These are phyloP conservation scores for Allium sativum DNA, from an alignment of 106 monocot species.

Conservation along the genomic window DNA sequence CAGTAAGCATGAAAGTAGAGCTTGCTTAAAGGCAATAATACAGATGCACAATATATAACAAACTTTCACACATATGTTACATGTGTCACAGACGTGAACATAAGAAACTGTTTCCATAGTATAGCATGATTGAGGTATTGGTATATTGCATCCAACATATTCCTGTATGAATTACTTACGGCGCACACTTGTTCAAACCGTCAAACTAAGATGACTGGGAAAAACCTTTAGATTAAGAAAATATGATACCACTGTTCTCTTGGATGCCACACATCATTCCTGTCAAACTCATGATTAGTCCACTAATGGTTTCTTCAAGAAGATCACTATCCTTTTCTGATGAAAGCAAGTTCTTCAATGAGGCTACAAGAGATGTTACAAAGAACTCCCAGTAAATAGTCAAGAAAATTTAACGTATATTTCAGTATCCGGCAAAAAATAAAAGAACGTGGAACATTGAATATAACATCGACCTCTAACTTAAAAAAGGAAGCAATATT, in stretches of 20 bases:
- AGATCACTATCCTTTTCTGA: constrained; percentile 46
- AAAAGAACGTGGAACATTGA: not conserved
- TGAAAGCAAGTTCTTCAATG: constrained; percentile 63
- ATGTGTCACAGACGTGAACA: no score
- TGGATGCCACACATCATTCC: constrained; percentile 57
- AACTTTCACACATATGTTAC: no score
- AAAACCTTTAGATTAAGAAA: no score
- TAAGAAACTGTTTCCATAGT: no score
- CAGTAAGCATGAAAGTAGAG: no score
- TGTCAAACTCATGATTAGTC: constrained; percentile 53
- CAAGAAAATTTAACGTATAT: not conserved
- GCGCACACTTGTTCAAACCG: no score
- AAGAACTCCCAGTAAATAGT: not conserved
- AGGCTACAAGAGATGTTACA: constrained; percentile 34
- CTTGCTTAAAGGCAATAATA: no score
- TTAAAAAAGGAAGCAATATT: not conserved
- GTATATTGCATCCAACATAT: no score
- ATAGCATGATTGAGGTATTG: no score
- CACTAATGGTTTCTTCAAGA: constrained; percentile 65
- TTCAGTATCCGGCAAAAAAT: not conserved
- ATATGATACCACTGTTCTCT: constrained; percentile 32
- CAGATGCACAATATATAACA: no score
- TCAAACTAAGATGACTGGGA: no score
- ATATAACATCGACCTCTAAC: not conserved
- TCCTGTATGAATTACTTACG: no score